Evolutionary conservation across 331 rosid genomes (phyloP).

Genomic region (Phaseolus coccineus): DNA sequence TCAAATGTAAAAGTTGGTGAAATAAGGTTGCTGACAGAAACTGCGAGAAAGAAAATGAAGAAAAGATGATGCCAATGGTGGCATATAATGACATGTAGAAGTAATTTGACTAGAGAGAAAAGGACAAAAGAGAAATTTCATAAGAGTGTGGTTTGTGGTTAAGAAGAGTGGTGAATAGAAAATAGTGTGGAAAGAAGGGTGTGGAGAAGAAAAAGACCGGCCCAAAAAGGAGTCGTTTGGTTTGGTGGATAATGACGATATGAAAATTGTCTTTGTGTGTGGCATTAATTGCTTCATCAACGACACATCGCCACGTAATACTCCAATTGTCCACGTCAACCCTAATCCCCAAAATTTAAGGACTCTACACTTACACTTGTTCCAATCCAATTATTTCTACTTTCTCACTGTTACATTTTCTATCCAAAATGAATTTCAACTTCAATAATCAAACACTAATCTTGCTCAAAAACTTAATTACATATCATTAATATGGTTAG

Average conservation of each 20-base stretch:
- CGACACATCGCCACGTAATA: conserved; percentile 49
- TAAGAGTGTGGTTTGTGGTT: neutral
- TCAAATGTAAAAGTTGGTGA: too few relatives aligned
- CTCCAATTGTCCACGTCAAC: neutral
- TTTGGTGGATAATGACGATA: conserved; percentile 51
- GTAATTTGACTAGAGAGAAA: neutral
- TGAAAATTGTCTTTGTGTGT: neutral
- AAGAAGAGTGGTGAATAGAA: conserved; percentile 8
- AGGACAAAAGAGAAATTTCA: conserved; percentile 28
- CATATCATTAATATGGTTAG: too few relatives aligned
- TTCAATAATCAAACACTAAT: too few relatives aligned
- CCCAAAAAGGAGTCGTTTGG: conserved; percentile 49
- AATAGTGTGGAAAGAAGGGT: neutral
- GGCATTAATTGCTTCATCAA: conserved; percentile 14
- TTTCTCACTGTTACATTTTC: too few relatives aligned
- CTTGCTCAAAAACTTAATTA: too few relatives aligned
- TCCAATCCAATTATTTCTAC: neutral
- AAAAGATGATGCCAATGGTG: neutral
- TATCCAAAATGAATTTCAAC: too few relatives aligned
- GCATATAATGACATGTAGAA: neutral
- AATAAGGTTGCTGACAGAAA: neutral
- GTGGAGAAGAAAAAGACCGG: conserved; percentile 23
- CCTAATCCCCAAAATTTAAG: neutral
- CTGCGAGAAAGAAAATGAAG: neutral
- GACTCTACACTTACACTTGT: neutral